Conservation (phyloP, 2,329 filamentous ascomycete species). For the Cladophialophora chaetospira region DNA sequence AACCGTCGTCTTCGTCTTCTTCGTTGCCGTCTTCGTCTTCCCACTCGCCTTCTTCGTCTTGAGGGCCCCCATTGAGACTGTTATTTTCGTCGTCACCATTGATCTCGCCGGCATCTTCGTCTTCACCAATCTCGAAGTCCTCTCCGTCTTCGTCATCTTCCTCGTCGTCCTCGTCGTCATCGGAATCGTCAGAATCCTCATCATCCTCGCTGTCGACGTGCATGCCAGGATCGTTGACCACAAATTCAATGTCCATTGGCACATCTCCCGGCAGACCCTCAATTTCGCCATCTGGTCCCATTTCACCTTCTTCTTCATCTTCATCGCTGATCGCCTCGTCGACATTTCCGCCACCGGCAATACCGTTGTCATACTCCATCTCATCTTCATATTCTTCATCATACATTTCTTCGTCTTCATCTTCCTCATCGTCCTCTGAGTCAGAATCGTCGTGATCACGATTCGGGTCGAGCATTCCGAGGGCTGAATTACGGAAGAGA, state of each 20-base stretch:
- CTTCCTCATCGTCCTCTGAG: slow-evolving; percentile 62
- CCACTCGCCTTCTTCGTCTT: slow-evolving; percentile 53
- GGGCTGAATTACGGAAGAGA: slow-evolving; percentile 90
- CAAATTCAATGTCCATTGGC: slow-evolving; percentile 78
- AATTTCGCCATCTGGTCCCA: slow-evolving; percentile 70
- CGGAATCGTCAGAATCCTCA: slow-evolving; percentile 62
- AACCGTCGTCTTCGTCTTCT: slow-evolving; percentile 46
- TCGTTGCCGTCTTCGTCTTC: slow-evolving; percentile 53
- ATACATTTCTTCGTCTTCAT: slow-evolving; percentile 84
- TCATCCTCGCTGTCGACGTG: slow-evolving; percentile 67
- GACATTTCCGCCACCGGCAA: slow-evolving; percentile 65
- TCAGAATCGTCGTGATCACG: slow-evolving; percentile 75
- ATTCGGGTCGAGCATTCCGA: slow-evolving; percentile 89
- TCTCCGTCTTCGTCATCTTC: slow-evolving; percentile 56
- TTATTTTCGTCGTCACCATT: slow-evolving; percentile 42
- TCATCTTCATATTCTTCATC: slow-evolving; percentile 86
- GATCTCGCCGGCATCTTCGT: slow-evolving; percentile 52
- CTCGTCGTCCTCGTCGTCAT: slow-evolving; percentile 58
- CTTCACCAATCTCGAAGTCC: slow-evolving; percentile 58
- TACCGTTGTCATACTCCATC: slow-evolving; percentile 88
- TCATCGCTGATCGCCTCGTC: slow-evolving; percentile 83
- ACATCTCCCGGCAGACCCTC: slow-evolving; percentile 64
- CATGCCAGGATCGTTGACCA: slow-evolving; percentile 67
- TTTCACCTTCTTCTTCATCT: slow-evolving; percentile 72
- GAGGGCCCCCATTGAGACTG: slow-evolving; percentile 32